Base-by-base conservation (phyloP, 345 rosid genomes). In the Psidium guajava region DNA sequence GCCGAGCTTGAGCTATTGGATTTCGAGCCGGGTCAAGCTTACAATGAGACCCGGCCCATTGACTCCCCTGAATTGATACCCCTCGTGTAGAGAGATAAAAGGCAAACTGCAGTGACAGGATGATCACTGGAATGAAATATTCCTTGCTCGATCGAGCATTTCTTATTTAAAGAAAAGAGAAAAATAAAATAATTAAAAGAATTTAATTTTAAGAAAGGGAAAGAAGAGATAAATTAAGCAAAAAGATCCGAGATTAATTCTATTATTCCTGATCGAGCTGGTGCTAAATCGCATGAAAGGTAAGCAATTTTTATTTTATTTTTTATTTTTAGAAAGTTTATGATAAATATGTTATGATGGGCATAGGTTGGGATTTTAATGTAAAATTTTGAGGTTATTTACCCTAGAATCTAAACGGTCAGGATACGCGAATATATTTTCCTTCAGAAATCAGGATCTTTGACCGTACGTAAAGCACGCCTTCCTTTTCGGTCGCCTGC, bases 401-500 rank as follows among this genome's bases (percentile, higher is more conserved):
- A 36, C 36, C 36, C 36, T 36, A 36, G 36, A 36, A 61, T 14
- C 6, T 15, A 58, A 28, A 61, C 40, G 74, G 42, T 15, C 28
- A 28, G 20, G 5, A 28, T 28, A 6, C 36, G 20, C 36, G 3
- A 18, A 14, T 27, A 58, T 58, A 58, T 12, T 58, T 58, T 58
- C 12, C 18, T 15, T 15, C 74, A 0, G 24, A 8, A 16, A 32
- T 36, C 24, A 32, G 77, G 44, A 64, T 32, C 77, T 22, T 64
- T 64, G 77, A 64, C 75, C 0, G 0, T 1, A 16, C 22, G 3
- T 32, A 32, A 1, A 32, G 44, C 12, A 0, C 24, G 16, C 77
- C 77, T 0, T 0, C 12, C 0, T 4, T 32, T 64, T 32, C 44
- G 75, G 6, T 3, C 20, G 22, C 3, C 42, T 44, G 42, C 11